Evolutionary conservation across 163 green algal species (phyloP).

Genomic region (Chlorella variabilis): DNA sequence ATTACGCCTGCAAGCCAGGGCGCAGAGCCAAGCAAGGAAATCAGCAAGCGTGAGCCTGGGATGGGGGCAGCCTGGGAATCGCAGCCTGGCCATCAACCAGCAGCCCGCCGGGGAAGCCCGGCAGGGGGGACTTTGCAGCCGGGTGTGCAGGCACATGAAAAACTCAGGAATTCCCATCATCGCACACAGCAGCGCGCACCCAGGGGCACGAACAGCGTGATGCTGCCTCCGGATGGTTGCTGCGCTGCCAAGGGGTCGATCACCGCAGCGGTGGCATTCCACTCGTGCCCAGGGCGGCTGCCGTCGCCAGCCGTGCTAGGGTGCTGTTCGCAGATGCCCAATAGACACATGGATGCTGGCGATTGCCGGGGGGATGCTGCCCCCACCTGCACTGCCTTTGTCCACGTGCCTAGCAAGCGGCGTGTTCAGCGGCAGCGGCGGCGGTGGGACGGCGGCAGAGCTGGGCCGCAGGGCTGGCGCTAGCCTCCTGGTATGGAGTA

Average conservation of each 20-base stretch:
- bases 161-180: not conserved
- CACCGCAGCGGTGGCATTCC: not conserved
- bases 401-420: too few relatives aligned
- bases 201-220: not conserved
- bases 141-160: not conserved
- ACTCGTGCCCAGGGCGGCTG: not conserved
- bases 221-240: not conserved
- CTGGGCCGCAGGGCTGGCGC: not conserved
- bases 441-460: not conserved
- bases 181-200: not conserved
- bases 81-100: not conserved
- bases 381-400: too few relatives aligned
- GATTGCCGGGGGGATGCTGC: not conserved
- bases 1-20: slow-evolving; percentile 2
- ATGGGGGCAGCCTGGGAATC: too few relatives aligned
- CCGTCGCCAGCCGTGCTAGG: not conserved
- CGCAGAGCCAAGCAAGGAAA: too few relatives aligned
- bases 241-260: not conserved
- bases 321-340: not conserved
- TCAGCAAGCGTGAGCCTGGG: too few relatives aligned
- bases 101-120: not conserved
- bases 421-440: too few relatives aligned
- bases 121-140: too few relatives aligned
- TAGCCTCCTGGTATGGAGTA: too few relatives aligned
- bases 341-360: not conserved